Base-by-base conservation (phyloP, 805 yeast genomes). In the Wickerhamomyces mucosus region DNA sequence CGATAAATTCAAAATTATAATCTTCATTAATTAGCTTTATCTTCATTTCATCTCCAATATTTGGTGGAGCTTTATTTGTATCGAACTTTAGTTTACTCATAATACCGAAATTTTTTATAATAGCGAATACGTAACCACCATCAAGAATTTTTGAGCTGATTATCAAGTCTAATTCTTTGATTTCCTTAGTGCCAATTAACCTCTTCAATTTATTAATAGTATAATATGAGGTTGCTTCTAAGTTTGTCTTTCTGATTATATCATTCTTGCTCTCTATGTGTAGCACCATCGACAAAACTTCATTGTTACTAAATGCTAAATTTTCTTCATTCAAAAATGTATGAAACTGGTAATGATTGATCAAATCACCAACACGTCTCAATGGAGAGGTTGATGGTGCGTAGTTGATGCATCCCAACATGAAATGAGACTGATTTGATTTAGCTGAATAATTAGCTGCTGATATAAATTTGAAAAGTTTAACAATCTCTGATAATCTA, bases 301-400 rank as follows among this genome's bases (percentile, higher is more conserved):
- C 54, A 3, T 43, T 42, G 22, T 53, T 41, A 2, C 45, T 34
- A 40, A 66, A 68, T n/a, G 44, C 24, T 2, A 53, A 42, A 0
- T 41, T 36, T 30, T 38, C 28, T 8, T 6, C 15, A 16, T 23
- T 23, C 12, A 77, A 34, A 33, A 47, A 52, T 1, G 72, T 50
- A 34, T 74, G 78, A 2, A 83, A 39, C 45, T 81, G 89, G 72
- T 88, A 71, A 46, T 88, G 96, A 46, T 78, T 78, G 7, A 86
- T 52, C 38, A 86, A 55, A 51, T 89, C 97, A 6, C 80, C 76
- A 42, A 71, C 80, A 41, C 97, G 63, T 51, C 97, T 65, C 40
- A 92, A 60, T 3, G 98, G 97, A 0, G 96, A 86, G 0, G 97
- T 88, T 7, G 82, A 78, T 14, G 84, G 80, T 5, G 79, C 64